Percentiles rank a stretch among this genome's conserved stretches.
Conservation (phyloP, 1,284 basidiomycete species). For the Leccinum insolens region DNA sequence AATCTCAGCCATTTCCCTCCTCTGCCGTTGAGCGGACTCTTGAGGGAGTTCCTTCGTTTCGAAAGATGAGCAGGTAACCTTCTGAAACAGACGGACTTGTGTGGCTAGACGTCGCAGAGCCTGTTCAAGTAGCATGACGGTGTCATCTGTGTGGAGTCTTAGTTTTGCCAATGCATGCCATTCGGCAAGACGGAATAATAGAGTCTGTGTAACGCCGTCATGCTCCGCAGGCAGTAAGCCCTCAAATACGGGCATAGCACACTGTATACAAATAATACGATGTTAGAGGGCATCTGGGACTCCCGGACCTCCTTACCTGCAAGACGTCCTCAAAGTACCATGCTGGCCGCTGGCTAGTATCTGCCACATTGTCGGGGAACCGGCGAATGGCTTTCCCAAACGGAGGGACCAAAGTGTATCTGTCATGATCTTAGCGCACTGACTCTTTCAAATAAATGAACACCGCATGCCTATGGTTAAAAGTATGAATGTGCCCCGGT, state of each 20-base stretch:
- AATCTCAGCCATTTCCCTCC: neutral
- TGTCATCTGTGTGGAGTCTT: neutral
- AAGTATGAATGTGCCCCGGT: neutral
- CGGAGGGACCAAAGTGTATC: neutral
- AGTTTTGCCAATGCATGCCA: neutral
- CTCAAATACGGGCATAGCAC: neutral
- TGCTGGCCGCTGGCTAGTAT: neutral
- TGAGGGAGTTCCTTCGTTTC: neutral
- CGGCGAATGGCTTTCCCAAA: neutral
- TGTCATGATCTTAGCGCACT: neutral
- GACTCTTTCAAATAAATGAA: neutral
- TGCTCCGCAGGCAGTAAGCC: neutral
- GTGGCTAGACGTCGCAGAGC: neutral
- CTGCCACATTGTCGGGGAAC: conserved; percentile 9
- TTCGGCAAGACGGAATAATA: neutral
- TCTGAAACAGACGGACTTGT: neutral
- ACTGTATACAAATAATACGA: neutral
- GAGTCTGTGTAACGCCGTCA: neutral
- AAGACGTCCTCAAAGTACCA: neutral
- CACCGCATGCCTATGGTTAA: neutral
- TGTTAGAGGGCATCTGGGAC: neutral
- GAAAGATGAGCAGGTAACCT: neutral
- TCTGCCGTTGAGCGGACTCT: neutral
- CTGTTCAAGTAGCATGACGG: neutral
- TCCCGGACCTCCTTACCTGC: neutral